Conservation (phyloP, 768 basidiomycete species). For the Kwoniella pini region DNA sequence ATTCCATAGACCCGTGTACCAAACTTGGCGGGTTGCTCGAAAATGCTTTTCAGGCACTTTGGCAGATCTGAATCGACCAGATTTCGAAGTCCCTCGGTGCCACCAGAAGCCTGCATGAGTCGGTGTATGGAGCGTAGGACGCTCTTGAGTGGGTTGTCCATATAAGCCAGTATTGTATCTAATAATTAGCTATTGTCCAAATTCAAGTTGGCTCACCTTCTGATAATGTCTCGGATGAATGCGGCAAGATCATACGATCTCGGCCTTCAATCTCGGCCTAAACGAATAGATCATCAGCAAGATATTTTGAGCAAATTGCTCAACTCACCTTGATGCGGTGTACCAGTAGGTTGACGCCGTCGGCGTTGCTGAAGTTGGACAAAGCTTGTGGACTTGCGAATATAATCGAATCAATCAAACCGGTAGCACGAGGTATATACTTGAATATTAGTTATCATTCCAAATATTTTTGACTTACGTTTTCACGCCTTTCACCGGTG, state of each 20-base stretch:
- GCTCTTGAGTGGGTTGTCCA: slow-evolving; percentile 82
- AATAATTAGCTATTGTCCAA: slow-evolving; percentile 2
- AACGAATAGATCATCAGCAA: too few relatives aligned
- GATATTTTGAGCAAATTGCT: not conserved
- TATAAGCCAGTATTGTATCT: slow-evolving; percentile 74
- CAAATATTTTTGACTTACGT: slow-evolving; percentile 52
- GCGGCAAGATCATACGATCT: not conserved
- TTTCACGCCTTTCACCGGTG: slow-evolving; percentile 66
- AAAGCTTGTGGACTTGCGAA: slow-evolving; percentile 82
- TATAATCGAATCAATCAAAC: slow-evolving; percentile 85
- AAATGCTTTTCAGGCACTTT: slow-evolving; percentile 81
- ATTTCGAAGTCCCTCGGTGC: slow-evolving; percentile 84
- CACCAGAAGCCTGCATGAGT: slow-evolving; percentile 95
- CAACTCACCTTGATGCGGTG: slow-evolving; percentile 78
- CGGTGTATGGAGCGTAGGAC: slow-evolving; percentile 88
- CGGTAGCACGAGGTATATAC: slow-evolving; percentile 84
- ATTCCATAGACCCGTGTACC: slow-evolving; percentile 83
- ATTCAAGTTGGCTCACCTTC: slow-evolving; percentile 4
- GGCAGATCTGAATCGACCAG: slow-evolving; percentile 87
- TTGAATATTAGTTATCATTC: slow-evolving; percentile 19
- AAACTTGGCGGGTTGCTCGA: slow-evolving; percentile 77
- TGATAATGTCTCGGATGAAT: slow-evolving; percentile 15
- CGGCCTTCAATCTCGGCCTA: slow-evolving; percentile 38
- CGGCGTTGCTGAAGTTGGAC: slow-evolving; percentile 76
- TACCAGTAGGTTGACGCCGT: slow-evolving; percentile 81